These are phyloP conservation scores for Microthlaspi erraticum DNA, from an alignment of 345 rosid genomes.

Conservation along the genomic window DNA sequence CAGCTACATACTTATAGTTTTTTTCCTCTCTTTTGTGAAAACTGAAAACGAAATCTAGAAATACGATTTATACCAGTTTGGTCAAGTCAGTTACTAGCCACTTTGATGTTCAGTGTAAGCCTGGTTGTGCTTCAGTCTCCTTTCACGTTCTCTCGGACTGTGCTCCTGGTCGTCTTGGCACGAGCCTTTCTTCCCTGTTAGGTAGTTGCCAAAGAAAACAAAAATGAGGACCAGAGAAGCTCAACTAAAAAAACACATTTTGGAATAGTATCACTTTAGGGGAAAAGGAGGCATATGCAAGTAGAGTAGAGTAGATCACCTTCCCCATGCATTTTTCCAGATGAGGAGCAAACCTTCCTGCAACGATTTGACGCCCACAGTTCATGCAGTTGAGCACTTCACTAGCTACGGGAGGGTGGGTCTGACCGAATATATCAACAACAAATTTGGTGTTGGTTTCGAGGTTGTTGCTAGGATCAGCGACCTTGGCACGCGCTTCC, in stretches of 20 bases:
- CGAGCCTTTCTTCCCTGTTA: conserved; percentile 93
- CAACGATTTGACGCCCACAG: conserved; percentile 81
- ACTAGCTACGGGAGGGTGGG: conserved; percentile 80
- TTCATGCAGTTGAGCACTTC: conserved; percentile 94
- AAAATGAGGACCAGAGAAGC: conserved; percentile 7
- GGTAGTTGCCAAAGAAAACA: conserved; percentile 25
- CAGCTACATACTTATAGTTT: conserved; percentile 18
- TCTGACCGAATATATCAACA: conserved; percentile 90
- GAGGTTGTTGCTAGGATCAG: conserved; percentile 69
- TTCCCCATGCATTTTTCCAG: conserved; percentile 98
- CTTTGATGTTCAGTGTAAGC: conserved; percentile 22
- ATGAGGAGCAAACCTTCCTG: conserved; percentile 98
- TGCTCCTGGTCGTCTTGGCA: conserved; percentile 69
- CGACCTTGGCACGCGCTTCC: conserved; percentile 75
- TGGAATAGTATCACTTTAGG: neutral
- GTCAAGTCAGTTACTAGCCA: conserved; percentile 20
- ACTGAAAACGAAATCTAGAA: conserved; percentile 28
- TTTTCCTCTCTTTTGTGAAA: conserved; percentile 8
- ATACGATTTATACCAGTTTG: conserved; percentile 25
- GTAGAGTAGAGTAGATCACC: conserved; percentile 53
- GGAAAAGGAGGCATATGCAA: neutral
- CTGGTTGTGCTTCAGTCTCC: conserved; percentile 30
- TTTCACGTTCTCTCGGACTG: conserved; percentile 47
- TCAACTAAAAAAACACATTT: conserved; percentile 2
- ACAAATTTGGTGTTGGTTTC: conserved; percentile 80